Conservation (phyloP, 768 basidiomycete genomes). For the Chalciporus piperatus region DNA sequence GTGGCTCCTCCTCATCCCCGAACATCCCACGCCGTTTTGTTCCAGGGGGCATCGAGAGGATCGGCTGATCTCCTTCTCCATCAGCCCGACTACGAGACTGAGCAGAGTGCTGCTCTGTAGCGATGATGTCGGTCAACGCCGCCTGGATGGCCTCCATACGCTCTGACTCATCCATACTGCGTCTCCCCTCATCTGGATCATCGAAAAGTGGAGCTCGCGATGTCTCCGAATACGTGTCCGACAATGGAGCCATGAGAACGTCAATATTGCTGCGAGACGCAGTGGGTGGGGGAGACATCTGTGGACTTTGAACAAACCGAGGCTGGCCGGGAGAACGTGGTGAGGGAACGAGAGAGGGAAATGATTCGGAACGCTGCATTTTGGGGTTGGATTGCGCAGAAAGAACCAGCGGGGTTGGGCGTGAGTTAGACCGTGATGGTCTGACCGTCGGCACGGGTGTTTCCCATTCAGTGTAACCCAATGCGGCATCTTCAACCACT, state of each 20-base stretch:
- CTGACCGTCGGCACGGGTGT: not conserved
- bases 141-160: conserved; percentile 97
- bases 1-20: conserved; percentile 33
- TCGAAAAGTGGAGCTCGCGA: conserved; percentile 76
- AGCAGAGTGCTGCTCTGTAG: conserved; percentile 61
- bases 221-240: conserved; percentile 49
- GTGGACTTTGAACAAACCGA: conserved; percentile 16
- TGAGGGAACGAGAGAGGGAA: conserved; percentile 29
- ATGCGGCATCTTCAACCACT: conserved; percentile 68
- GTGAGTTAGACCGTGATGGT: conserved; percentile 8
- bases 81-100: conserved; percentile 14
- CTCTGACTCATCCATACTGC: conserved; percentile 63
- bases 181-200: conserved; percentile 62
- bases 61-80: conserved; percentile 3
- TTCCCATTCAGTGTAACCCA: conserved; percentile 15
- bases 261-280: conserved; percentile 56
- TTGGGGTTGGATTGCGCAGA: conserved; percentile 8
- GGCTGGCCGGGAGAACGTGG: conserved; percentile 14
- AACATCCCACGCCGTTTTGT: conserved; percentile 32
- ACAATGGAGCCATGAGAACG: conserved; percentile 74
- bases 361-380: conserved; percentile 37
- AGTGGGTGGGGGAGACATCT: conserved; percentile 16
- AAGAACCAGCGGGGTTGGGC: conserved; percentile 2
- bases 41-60: conserved; percentile 6
- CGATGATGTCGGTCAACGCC: conserved; percentile 94